These are phyloP conservation scores for Petunia secreta DNA, from an alignment of 257 asterid species.

Conservation along the genomic window DNA sequence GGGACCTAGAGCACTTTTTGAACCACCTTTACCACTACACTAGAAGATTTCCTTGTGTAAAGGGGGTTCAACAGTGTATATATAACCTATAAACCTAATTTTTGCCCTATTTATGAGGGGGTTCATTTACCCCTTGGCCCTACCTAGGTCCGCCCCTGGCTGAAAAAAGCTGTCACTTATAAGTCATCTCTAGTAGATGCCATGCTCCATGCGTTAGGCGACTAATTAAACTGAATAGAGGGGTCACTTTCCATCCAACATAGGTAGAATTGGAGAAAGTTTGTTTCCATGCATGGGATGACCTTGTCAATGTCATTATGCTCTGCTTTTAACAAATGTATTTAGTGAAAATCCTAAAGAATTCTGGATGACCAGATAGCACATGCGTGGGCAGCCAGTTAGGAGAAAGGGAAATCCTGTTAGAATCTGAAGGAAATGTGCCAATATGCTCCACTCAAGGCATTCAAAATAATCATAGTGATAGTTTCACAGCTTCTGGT, in stretches of 20 bases:
- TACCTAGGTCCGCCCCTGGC: too few relatives aligned
- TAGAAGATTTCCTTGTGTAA: too few relatives aligned
- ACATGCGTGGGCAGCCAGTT: constrained; percentile 46
- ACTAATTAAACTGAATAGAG: background rate
- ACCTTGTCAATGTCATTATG: constrained; percentile 6
- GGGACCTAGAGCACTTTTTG: too few relatives aligned
- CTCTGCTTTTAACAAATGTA: background rate
- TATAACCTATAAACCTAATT: too few relatives aligned
- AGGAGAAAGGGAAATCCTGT: constrained; percentile 49
- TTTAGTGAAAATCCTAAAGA: constrained; percentile 29
- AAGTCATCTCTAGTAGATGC: constrained; percentile 1
- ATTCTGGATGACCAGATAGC: constrained; percentile 48
- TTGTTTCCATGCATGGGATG: background rate
- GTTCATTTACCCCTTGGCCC: too few relatives aligned
- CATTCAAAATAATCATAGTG: constrained; percentile 56
- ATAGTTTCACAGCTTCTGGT: constrained; percentile 50
- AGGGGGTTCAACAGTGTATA: too few relatives aligned
- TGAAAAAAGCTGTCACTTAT: background rate
- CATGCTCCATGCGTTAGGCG: background rate
- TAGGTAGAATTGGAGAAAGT: constrained; percentile 11
- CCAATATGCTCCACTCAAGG: constrained; percentile 47
- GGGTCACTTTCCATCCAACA: background rate
- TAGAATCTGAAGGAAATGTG: constrained; percentile 62
- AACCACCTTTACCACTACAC: too few relatives aligned
- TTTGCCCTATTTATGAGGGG: too few relatives aligned